Percentiles rank a stretch among this genome's conserved stretches.
These are phyloP conservation scores for Alternaria gaisen DNA, from an alignment of 2,329 filamentous ascomycete genomes.

Conservation along the genomic window DNA sequence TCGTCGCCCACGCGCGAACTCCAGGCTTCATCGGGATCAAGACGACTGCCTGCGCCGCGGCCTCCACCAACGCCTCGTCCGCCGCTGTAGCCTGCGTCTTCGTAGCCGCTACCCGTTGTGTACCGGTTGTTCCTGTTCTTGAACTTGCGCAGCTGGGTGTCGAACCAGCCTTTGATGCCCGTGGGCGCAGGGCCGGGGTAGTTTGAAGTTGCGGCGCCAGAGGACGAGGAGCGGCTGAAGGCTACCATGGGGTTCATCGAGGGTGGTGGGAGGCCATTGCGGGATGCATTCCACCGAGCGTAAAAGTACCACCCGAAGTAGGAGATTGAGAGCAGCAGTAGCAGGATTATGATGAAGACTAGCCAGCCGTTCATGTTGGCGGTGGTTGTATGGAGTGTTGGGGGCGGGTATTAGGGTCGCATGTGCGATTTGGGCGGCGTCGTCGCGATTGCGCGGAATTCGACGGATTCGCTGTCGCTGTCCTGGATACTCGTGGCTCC, in stretches of 20 bases:
- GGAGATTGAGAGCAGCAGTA: conserved; percentile 69
- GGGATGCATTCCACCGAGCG: conserved; percentile 75
- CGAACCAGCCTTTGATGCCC: conserved; percentile 77
- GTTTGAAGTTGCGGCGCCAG: conserved; percentile 47
- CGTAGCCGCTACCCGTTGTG: conserved; percentile 76
- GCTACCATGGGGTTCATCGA: conserved; percentile 76
- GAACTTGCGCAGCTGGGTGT: conserved; percentile 69
- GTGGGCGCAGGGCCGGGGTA: conserved; percentile 63
- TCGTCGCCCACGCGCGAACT: conserved; percentile 80
- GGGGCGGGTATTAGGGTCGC: conserved; percentile 13
- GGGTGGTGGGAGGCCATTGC: conserved; percentile 78
- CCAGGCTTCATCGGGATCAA: conserved; percentile 88
- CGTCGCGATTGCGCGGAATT: conserved; percentile 18
- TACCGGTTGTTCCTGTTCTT: conserved; percentile 72
- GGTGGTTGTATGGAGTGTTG: conserved; percentile 18
- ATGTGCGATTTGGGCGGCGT: conserved; percentile 21
- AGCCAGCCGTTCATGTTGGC: conserved; percentile 52
- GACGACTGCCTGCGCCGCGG: conserved; percentile 62
- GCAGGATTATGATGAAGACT: conserved; percentile 76
- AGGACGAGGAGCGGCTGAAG: conserved; percentile 59
- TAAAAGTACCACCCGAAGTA: conserved; percentile 74
- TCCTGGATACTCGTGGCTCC: neutral
- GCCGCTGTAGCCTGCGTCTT: conserved; percentile 64
- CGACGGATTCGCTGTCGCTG: conserved; percentile 7
- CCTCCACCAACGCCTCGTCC: conserved; percentile 36